Base-by-base conservation (phyloP, 768 basidiomycete genomes). In the Suillus ampliporus region DNA sequence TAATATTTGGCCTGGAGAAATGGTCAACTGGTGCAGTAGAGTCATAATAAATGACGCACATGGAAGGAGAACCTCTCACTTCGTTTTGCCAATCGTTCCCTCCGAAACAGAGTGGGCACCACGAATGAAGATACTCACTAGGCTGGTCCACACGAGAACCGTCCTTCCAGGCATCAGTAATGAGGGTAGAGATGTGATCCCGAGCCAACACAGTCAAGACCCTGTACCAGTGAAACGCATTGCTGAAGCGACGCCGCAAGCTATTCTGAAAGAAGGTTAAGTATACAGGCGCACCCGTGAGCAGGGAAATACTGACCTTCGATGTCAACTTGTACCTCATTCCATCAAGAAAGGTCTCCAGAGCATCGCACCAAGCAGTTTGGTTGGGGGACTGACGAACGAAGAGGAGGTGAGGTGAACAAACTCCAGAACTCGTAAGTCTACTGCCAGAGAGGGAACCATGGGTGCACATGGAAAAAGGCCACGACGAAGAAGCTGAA, bases 401-500 rank as follows among this genome's bases (percentile, higher is more conserved):
- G 62, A 75, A 78, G 0, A 78, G 63, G 9, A 64, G 43, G n/a
- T n/a, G n/a, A 10, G 13, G 37, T 44, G 28, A 0, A 71, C 71
- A 4, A 78, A 76, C 37, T 73, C 67, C 11, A 78, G 59, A 34
- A 78, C 64, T 40, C 62, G 63, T 19, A 78, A 35, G 57, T 77
- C 72, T 1, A 79, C 71, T 14, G 74, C 77, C 4, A 79, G 62
- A 11, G 71, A 69, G 8, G 78, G 78, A 0, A 50, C 58, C 4
- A 69, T 19, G 0, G 77, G 77, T 7, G 73, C 64, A 43, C 69
- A 73, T 17, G 76, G 69, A 57, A 77, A 76, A 21, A 69, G 63
- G 1, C 70, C 72, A 2, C n/a, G 35, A 44, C 53, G 31, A 4
- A 78, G 54, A 10, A 77, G 71, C 51, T 77, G 74, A 14, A 35